Conservation (phyloP, 495 filamentous ascomycete species). For the Stereocaulon alpinum region DNA sequence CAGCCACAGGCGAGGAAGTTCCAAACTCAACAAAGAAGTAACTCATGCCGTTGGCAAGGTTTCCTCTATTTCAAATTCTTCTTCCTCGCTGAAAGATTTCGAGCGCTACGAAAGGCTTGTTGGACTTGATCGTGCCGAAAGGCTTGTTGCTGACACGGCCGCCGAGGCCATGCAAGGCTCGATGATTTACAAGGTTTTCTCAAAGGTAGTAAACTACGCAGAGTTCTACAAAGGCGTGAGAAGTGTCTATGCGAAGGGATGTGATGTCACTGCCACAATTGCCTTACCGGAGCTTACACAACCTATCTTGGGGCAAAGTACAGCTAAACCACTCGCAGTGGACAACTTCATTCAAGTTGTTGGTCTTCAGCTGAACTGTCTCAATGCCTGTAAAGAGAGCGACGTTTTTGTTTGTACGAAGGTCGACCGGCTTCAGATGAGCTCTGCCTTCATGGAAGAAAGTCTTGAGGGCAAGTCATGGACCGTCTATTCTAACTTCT, state of each 20-base stretch:
- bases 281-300: background rate
- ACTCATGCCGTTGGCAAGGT: background rate
- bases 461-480: background rate
- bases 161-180: background rate
- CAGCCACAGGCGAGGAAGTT: background rate
- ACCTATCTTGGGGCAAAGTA: background rate
- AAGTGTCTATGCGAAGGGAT: background rate
- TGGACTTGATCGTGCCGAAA: background rate
- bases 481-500: background rate
- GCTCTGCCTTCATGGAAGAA: background rate
- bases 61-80: background rate
- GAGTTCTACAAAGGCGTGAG: background rate
- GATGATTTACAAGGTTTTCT: background rate
- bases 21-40: background rate
- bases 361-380: slow-evolving; percentile 9
- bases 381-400: background rate
- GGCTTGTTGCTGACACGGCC: background rate
- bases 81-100: background rate
- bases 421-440: background rate
- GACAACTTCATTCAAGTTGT: slow-evolving; percentile 13
- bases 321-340: background rate
- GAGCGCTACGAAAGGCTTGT: background rate
- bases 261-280: background rate
- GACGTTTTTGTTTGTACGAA: slow-evolving; percentile 2
- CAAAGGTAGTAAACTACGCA: background rate